A percentile compares a stretch with the other conserved stretches of the same genome.
phyloP scores from a whole-genome alignment of 768 basidiomycete species.

The Stropharia rugosoannulata region DNA sequence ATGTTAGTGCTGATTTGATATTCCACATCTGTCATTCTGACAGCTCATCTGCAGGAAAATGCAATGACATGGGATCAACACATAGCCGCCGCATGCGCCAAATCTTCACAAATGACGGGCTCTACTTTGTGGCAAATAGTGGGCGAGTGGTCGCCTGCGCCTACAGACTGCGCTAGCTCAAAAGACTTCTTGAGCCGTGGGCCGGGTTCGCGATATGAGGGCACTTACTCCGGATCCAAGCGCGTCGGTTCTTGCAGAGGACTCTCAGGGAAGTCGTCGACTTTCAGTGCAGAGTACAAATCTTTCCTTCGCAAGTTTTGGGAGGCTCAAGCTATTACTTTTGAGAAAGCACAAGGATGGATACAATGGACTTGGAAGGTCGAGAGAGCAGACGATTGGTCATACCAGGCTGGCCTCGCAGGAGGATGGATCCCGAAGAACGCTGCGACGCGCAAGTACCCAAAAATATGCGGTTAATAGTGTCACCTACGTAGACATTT shows the following conservation, averaged over 20 bases:
- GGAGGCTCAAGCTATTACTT: conserved; percentile 83
- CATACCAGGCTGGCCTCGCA: conserved; percentile 75
- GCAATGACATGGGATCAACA: no score
- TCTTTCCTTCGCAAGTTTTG: conserved; percentile 74
- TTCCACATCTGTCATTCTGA: no score
- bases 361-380: conserved; percentile 77
- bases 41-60: no score
- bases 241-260: conserved; percentile 68
- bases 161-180: conserved; percentile 70
- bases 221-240: conserved; percentile 55
- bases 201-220: conserved; percentile 61
- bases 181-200: conserved; percentile 77
- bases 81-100: conserved; percentile 32
- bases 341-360: conserved; percentile 63
- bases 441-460: conserved; percentile 47
- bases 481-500: not conserved
- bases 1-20: no score
- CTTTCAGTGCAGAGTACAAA: conserved; percentile 77
- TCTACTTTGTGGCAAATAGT: conserved; percentile 78
- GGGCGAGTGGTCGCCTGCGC: conserved; percentile 81
- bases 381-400: conserved; percentile 86
- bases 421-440: conserved; percentile 81
- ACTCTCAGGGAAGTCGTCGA: conserved; percentile 63
- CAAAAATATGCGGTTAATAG: conserved; percentile 15
- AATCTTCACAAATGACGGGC: conserved; percentile 38